Conservation (phyloP, 179 eudicot species). For the Sideroxylon spinosum region DNA sequence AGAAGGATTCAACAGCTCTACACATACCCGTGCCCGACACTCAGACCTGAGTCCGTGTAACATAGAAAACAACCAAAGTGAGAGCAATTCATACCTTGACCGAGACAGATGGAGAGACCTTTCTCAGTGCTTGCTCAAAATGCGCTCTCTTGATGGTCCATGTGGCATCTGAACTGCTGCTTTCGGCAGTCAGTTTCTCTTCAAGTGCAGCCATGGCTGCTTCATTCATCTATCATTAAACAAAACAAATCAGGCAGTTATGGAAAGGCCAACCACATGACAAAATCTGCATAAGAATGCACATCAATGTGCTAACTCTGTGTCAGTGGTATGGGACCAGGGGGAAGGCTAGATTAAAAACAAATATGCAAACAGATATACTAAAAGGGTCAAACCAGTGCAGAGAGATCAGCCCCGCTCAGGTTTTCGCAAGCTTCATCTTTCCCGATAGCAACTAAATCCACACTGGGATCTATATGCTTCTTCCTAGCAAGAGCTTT, state of each 20-base stretch:
- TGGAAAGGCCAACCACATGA: neutral
- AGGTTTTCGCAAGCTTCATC: conserved; percentile 52
- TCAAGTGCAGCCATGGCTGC: conserved; percentile 67
- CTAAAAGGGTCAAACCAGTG: conserved; percentile 46
- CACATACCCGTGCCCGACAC: no score
- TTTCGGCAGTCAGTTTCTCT: conserved; percentile 29
- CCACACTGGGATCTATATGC: conserved; percentile 59
- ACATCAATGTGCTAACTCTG: no score
- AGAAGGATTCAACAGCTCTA: no score
- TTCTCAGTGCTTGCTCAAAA: conserved; percentile 56
- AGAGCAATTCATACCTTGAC: conserved; percentile 41
- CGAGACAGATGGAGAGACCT: conserved; percentile 71
- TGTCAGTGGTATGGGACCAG: no score
- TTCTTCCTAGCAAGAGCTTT: conserved; percentile 57
- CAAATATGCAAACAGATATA: neutral
- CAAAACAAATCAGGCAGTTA: neutral
- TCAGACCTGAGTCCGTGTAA: no score
- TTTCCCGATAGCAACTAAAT: conserved; percentile 61
- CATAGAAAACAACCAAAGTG: neutral
- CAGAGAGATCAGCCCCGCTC: conserved; percentile 87
- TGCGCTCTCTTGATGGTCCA: conserved; percentile 47
- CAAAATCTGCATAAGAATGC: neutral
- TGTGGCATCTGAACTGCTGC: conserved; percentile 19
- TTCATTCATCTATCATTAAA: conserved; percentile 51
- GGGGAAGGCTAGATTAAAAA: no score